Conservation (phyloP, 2,329 filamentous ascomycete genomes). For the Diplocarpon mali region DNA sequence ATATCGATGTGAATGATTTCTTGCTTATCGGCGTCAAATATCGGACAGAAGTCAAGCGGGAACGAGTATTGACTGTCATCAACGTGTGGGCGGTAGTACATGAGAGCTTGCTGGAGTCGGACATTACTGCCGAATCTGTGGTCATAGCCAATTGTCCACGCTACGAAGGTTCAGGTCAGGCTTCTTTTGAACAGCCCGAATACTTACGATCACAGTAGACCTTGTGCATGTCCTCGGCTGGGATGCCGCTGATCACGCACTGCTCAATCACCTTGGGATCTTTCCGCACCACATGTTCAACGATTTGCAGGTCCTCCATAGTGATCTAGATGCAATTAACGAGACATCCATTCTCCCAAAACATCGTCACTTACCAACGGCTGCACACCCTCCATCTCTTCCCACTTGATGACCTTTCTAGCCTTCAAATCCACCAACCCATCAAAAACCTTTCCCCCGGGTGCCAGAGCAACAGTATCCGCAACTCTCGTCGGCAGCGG, state of each 20-base stretch:
- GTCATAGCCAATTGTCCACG: constrained; percentile 93
- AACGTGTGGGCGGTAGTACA: constrained; percentile 83
- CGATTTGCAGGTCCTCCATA: constrained; percentile 76
- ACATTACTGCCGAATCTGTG: constrained; percentile 72
- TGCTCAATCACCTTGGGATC: constrained; percentile 86
- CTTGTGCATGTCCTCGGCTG: constrained; percentile 79
- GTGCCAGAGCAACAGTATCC: constrained; percentile 73
- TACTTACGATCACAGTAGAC: constrained; percentile 78
- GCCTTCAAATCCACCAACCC: constrained; percentile 64
- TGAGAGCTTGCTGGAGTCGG: constrained; percentile 81
- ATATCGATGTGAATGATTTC: constrained; percentile 47
- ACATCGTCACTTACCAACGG: constrained; percentile 48
- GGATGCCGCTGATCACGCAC: constrained; percentile 72
- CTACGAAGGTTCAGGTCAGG: constrained; percentile 29
- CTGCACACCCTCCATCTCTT: constrained; percentile 64
- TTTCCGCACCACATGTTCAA: constrained; percentile 64
- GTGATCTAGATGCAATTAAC: constrained; percentile 50
- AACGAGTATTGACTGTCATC: constrained; percentile 88
- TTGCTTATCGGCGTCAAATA: constrained; percentile 74
- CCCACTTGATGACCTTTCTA: constrained; percentile 61
- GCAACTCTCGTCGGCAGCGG: constrained; percentile 61
- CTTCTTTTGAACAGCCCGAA: background rate
- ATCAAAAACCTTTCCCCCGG: constrained; percentile 71
- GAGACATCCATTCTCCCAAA: background rate
- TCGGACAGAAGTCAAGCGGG: constrained; percentile 88